These are phyloP conservation scores for Geosmithia flava DNA, from an alignment of 2,329 filamentous ascomycete genomes.

Conservation along the genomic window DNA sequence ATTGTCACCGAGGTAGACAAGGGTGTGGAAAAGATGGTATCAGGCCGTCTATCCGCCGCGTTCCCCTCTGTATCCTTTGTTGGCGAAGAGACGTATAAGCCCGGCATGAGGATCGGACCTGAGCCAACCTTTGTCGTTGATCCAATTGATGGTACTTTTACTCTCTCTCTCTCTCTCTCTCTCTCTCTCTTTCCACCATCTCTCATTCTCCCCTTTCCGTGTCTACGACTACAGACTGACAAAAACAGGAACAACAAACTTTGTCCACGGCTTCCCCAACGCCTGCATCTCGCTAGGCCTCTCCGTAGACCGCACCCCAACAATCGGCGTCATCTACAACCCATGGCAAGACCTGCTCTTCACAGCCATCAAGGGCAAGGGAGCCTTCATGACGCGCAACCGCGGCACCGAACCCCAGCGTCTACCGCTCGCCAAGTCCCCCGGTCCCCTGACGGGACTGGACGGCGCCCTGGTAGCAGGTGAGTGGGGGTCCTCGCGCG, in stretches of 20 bases:
- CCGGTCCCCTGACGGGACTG: constrained; percentile 46
- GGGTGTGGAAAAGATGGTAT: constrained; percentile 52
- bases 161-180: constrained; percentile 12
- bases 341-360: constrained; percentile 60
- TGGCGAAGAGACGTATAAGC: constrained; percentile 66
- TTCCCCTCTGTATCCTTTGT: constrained; percentile 53
- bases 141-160: constrained; percentile 51
- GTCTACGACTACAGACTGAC: not conserved
- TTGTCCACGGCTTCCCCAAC: constrained; percentile 63
- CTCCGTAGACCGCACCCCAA: constrained; percentile 46
- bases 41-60: constrained; percentile 31
- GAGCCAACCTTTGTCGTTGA: constrained; percentile 71
- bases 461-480: constrained; percentile 52
- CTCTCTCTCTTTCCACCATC: not conserved
- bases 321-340: constrained; percentile 69
- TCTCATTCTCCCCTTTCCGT: not conserved
- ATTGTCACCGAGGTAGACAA: constrained; percentile 58
- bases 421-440: constrained; percentile 23
- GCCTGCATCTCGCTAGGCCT: constrained; percentile 70
- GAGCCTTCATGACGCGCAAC: constrained; percentile 44
- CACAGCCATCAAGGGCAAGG: constrained; percentile 55
- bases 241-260: constrained; percentile 51
- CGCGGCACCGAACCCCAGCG: constrained; percentile 21
- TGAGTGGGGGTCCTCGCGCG: constrained; percentile 61
- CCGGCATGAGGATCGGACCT: constrained; percentile 48